Evolutionary conservation across 2,329 filamentous ascomycete species (phyloP), one percentile per base, ranked within the genome.

Genomic region (Herpotrichia juniperi): DNA sequence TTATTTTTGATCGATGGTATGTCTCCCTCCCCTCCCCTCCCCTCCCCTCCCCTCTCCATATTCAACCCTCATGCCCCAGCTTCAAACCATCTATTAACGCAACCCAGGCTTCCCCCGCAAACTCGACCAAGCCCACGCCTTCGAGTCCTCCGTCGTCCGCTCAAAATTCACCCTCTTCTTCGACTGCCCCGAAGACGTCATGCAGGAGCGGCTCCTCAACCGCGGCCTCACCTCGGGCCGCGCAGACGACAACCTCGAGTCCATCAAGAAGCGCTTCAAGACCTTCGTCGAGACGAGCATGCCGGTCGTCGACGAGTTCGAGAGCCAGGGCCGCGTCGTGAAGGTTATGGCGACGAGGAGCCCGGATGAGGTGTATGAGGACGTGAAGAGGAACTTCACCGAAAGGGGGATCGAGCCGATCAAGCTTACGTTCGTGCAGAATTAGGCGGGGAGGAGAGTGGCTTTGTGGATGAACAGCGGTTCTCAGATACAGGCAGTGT

Each of bases 281-380:
- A 93, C 89, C 3, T 99, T 97, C 71, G 80, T 96, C 65, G 92
- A 97, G 77, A 96, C 92, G 2, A 96, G 91, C 78, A 97, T 97
- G 93, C 94, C 94, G 22, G 94, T 97, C 42, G 91, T 99, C 48
- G 83, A 96, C 63, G 85, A 91, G 72, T 97, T 89, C 74, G 87
- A 88, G 68, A 80, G 81, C 66, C 81, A 93, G 76, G 86, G 84
- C 64, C 87, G 87, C 71, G 91, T 97, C 14, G 84, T 96, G 72
- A 90, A 87, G 78, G 83, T 97, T 39, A 81, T 87, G 64, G 91
- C 93, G 25, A 88, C 86, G 22, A 82, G 84, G 37, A 66, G 76
- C 7, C 87, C 90, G 2, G 86, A 90, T 24, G 81, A 84, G 54
- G 84, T 88, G 16, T 88, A 87, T 71, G 71, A 76, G 58, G 71